Evolutionary conservation across 345 rosid species (phyloP).

Genomic region (Rhizophora apiculata): DNA sequence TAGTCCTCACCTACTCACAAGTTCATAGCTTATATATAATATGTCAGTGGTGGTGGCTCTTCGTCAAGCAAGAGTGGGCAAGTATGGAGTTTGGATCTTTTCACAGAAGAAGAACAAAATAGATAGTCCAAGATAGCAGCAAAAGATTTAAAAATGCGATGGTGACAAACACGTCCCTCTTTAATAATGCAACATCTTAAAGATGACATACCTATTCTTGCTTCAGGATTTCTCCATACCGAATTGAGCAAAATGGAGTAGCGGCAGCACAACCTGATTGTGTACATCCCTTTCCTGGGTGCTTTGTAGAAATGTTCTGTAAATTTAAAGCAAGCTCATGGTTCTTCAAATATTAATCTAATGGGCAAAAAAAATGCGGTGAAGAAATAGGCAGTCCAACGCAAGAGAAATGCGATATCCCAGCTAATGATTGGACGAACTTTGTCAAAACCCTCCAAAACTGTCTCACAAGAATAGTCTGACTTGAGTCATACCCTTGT

Average conservation of each 20-base stretch:
- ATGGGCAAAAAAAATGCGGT: constrained; percentile 12
- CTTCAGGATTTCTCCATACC: constrained; percentile 17
- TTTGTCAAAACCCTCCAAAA: constrained; percentile 21
- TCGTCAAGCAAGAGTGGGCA: neutral
- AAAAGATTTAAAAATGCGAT: neutral
- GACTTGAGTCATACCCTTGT: constrained; percentile 12
- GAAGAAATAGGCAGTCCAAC: constrained; percentile 48
- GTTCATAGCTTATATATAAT: neutral
- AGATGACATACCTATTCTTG: constrained; percentile 18
- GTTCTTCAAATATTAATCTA: constrained; percentile 1
- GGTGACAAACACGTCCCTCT: constrained; percentile 12
- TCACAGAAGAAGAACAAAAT: constrained; percentile 9
- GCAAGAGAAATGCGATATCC: constrained; percentile 55
- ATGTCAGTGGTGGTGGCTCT: neutral
- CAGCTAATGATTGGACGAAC: constrained; percentile 31
- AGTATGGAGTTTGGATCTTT: neutral
- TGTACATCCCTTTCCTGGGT: constrained; percentile 15
- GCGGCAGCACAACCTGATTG: constrained; percentile 24
- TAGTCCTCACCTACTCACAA: neutral
- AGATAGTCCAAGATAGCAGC: neutral
- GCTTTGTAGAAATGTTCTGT: constrained; percentile 52
- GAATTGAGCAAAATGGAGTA: constrained; percentile 33
- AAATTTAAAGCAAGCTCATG: constrained; percentile 45
- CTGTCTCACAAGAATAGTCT: constrained; percentile 11
- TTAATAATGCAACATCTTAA: constrained; percentile 22